Base-by-base conservation (phyloP, 345 rosid species). In the Alliaria petiolata region DNA sequence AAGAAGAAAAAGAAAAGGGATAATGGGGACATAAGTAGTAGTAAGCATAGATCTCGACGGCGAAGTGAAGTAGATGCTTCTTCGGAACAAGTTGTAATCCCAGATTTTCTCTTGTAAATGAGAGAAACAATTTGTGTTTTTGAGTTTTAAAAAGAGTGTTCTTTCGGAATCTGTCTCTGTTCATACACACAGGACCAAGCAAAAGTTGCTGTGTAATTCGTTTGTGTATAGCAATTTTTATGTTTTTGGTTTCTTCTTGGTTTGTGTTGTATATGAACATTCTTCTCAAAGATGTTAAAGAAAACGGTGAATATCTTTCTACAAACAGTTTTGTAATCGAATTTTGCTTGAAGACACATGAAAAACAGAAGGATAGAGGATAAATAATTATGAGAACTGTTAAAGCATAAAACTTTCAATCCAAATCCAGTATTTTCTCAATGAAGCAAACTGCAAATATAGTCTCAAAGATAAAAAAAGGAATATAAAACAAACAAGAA, bases 51-150 rank as follows among this genome's bases (percentile, higher is more conserved):
- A 84, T 67, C 81, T n/a, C 74, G 75, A 71, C 81, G 46, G 45
- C 20, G 22, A 62, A 43, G 7, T 26, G 34, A 53, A 77, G 74
- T 33, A 56, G 55, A 22, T 33, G 6, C 71, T 55, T 76, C 43
- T 67, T 44, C 83, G n/a, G 84, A 85, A 60, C 76, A 83, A 19
- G 52, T 72, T 3, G 76, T 67, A n/a, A 78, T 89, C 72, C 91
- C 91, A 35, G 96, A 90, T 85, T 85, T 86, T 33, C 92, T 92
- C 57, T 77, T 86, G 56, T 92, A 43, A 70, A 44, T 36, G 36
- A 45, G 33, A 30, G 15, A 15, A 36, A 8, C n/a, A 26, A 19
- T 49, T 17, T 36, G 42, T 58, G 74, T 61, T 40, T n/a, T 38
- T 40, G 42, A 34, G 65, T 5, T 36, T 13, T 54, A 53, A 33